Evolutionary conservation across 2,329 filamentous ascomycete genomes (phyloP), one percentile per base, ranked within the genome.

Genomic region (Fonsecaea pedrosoi): DNA sequence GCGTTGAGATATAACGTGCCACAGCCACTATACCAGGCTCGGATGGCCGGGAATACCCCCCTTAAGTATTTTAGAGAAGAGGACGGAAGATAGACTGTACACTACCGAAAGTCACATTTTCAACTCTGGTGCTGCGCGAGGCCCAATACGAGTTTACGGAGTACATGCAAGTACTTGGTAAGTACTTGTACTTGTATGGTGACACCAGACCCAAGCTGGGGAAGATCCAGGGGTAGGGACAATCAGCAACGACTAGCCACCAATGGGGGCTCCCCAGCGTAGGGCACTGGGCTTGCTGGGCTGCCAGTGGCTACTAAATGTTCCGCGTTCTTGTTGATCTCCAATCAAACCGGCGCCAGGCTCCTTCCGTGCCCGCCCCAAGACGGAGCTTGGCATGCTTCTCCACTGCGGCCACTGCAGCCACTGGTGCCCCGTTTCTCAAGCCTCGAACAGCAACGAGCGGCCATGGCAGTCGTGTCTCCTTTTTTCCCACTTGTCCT

Each of bases 211-310:
- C 45, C 45, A 50, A 25, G 45, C 60, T 59, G 67, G 67, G 67
- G 60, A 66, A 64, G 66, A 64, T 64, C 66, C 67, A 69, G 67
- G 67, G 67, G 67, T 66, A 67, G 4, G 48, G 10, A 59, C 34
- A 50, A 50, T 21, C 21, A 50, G 45, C 45, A 25, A 21, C 25
- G 45, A 21, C n/a, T 25, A 50, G 45, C 45, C 18, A 50, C 45
- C 45, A 50, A 50, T 50, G 45, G 45, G 18, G 7, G 21, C 9
- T 25, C 4, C 45, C 45, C 45, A 25, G 18, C 25, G 53, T 21
- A 54, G 60, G 34, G 37, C 25, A 42, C 50, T 34, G 35, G 25
- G 25, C 25, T 25, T 25, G 40, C 15, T 32, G 10, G 12, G 15
- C 56, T 40, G 12, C 18, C 6, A 59, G 25, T 35, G 58, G 30